Conservation (phyloP, 2,329 filamentous ascomycete species). For the Colletotrichum sp. region DNA sequence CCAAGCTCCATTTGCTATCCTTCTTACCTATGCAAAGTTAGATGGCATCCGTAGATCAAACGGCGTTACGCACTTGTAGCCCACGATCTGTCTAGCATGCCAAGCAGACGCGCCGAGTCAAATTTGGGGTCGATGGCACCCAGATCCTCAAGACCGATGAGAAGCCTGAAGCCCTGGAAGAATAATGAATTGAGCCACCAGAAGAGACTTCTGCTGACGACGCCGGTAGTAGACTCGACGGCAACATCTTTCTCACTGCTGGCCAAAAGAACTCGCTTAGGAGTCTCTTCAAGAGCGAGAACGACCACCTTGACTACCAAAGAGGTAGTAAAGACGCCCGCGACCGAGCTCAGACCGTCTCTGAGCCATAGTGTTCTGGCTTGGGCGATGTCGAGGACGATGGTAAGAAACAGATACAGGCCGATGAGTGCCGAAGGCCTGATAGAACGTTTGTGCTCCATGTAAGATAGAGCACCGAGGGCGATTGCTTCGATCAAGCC, state of each 20-base stretch:
- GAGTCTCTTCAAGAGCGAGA: slow-evolving; percentile 34
- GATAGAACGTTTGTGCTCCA: slow-evolving; percentile 38
- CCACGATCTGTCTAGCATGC: slow-evolving; percentile 27
- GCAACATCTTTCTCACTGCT: slow-evolving; percentile 25
- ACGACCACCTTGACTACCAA: slow-evolving; percentile 32
- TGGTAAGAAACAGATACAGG: slow-evolving; percentile 34
- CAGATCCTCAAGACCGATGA: slow-evolving; percentile 30
- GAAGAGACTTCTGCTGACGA: slow-evolving; percentile 38
- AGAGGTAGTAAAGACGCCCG: slow-evolving; percentile 29
- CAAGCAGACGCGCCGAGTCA: slow-evolving; percentile 24
- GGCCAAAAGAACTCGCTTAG: slow-evolving; percentile 29
- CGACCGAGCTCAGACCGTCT: slow-evolving; percentile 25
- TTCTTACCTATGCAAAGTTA: slow-evolving; percentile 21
- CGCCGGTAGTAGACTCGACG: slow-evolving; percentile 35
- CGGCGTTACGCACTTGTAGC: slow-evolving; percentile 17
- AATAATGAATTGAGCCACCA: slow-evolving; percentile 41
- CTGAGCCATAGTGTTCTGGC: slow-evolving; percentile 39
- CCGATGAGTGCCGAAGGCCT: slow-evolving; percentile 37
- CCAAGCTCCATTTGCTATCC: slow-evolving; percentile 25
- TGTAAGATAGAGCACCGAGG: slow-evolving; percentile 34
- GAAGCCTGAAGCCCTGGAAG: slow-evolving; percentile 24
- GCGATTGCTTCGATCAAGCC: slow-evolving; percentile 32
- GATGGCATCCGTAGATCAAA: not conserved
- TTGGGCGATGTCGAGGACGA: slow-evolving; percentile 37
- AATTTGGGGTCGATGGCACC: slow-evolving; percentile 33